Conservation (phyloP, 306 rosid species). For the Medicago arabica region DNA sequence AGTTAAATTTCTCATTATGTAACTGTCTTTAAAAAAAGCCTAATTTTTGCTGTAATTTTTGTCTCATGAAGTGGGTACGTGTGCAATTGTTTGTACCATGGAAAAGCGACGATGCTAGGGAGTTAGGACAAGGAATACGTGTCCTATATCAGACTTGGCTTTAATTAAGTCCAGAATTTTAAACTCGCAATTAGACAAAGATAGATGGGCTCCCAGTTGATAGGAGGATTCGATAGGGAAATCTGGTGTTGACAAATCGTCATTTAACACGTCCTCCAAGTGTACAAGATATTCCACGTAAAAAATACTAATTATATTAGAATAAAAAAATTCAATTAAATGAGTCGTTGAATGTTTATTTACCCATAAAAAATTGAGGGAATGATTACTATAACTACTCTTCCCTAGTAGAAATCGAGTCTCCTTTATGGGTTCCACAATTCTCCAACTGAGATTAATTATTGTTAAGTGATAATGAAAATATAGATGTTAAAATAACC, state of each 20-base stretch:
- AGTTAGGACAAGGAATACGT: conserved; percentile 27
- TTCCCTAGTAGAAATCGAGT: too few species aligned
- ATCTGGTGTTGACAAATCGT: conserved; percentile 49
- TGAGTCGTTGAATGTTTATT: background rate
- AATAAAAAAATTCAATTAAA: background rate
- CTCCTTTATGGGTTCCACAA: too few species aligned
- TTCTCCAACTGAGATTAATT: too few species aligned
- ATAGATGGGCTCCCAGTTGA: background rate
- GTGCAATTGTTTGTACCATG: background rate
- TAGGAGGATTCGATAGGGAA: conserved; percentile 40
- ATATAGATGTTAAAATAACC: too few species aligned
- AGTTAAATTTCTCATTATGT: background rate
- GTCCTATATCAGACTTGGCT: background rate
- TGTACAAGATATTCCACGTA: conserved; percentile 18
- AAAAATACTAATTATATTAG: background rate
- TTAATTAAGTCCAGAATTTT: background rate
- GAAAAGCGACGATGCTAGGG: background rate
- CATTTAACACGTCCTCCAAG: conserved; percentile 43
- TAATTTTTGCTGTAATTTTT: background rate
- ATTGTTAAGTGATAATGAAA: too few species aligned
- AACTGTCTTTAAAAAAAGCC: background rate
- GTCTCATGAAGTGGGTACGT: background rate
- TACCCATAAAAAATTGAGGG: too few species aligned
- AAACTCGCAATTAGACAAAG: background rate
- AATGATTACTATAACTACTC: too few species aligned